Evolutionary conservation across 225 moss, liverwort and hornwort genomes (phyloP), one percentile per base, ranked within the genome.

Genomic region (Marchantia polymorpha): DNA sequence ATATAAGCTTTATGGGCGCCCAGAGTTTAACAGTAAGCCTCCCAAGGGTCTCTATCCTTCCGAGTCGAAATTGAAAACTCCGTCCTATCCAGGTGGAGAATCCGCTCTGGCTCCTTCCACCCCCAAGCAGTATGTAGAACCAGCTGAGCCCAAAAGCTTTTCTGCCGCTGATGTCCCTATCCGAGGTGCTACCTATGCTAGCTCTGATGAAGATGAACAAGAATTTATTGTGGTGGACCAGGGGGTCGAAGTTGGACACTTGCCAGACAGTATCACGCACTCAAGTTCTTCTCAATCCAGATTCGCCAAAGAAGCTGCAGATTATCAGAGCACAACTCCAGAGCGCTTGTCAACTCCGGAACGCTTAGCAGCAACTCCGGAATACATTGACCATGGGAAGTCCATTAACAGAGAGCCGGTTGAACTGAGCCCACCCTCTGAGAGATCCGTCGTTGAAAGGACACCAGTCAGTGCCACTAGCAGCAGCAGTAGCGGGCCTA

Each of bases 181-280:
- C 19, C 77, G 55, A 39, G 52, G 20, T 60, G 61, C 80, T 63
- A 30, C 73, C 0, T 78, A 67, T 72, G 84, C 77, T 47, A 83
- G 84, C 16, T 89, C 84, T 23, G 86, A 89, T 58, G 87, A 87
- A 66, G 83, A 83, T 19, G 85, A 86, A 14, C 80, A 56, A 2
- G 89, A 89, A 75, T 89, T 89, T 76, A 53, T 81, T 14, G 89
- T 89, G 54, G 89, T 86, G 77, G 89, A 89, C 82, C 89, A 83
- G 64, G 89, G 89, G n/a, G 82, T 86, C 53, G 89, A 89, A 75
- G 80, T 86, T 53, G 84, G 86, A 22, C 84, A 79, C 52, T 64
- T 89, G 20, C 86, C 89, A 0, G 86, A 89, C 63, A 73, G 82
- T 61, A 82, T 86, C 23, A 73, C 50, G 14, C 77, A 65, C 52